These are phyloP conservation scores for Neonothopanus nambi DNA, from an alignment of 1,284 basidiomycete genomes.

Conservation along the genomic window DNA sequence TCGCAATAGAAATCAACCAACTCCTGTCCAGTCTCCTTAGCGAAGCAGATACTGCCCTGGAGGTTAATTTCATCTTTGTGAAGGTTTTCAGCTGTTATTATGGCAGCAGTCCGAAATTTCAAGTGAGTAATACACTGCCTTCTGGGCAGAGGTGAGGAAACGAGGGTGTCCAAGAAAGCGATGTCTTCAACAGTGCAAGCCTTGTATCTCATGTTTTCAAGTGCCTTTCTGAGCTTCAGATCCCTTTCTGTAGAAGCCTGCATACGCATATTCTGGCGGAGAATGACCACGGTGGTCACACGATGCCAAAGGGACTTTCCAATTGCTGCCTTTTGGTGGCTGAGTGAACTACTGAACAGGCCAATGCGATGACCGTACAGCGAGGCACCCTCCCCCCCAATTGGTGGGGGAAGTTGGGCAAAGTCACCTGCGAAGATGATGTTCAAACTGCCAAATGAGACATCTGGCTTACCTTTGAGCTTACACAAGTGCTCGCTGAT, in stretches of 20 bases:
- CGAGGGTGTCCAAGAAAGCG: slow-evolving; percentile 28
- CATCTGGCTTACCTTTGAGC: slow-evolving; percentile 2
- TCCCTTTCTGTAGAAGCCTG: slow-evolving; percentile 23
- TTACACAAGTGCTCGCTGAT: slow-evolving; percentile 19
- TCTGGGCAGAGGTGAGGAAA: no score
- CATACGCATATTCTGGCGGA: slow-evolving; percentile 40
- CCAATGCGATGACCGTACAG: slow-evolving; percentile 23
- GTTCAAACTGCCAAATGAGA: slow-evolving; percentile 23
- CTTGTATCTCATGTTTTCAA: slow-evolving; percentile 36
- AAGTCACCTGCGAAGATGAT: slow-evolving; percentile 29
- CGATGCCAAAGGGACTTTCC: slow-evolving; percentile 37
- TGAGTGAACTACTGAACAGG: slow-evolving; percentile 2
- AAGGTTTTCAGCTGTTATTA: slow-evolving; percentile 21
- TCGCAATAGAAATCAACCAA: slow-evolving; percentile 14
- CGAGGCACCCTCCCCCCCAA: slow-evolving; percentile 15
- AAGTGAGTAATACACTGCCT: no score
- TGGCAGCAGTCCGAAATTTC: no score
- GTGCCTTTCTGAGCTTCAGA: slow-evolving; percentile 24
- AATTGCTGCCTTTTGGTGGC: slow-evolving; percentile 23
- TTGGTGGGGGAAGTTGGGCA: slow-evolving; percentile 28
- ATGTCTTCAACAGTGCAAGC: slow-evolving; percentile 35
- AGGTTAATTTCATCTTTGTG: slow-evolving; percentile 20
- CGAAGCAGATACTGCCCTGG: slow-evolving; percentile 19
- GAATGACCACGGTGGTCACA: slow-evolving; percentile 34
- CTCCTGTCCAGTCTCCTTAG: slow-evolving; percentile 8